Percentiles rank a stretch among this genome's conserved stretches.
Conservation (phyloP, 192 early-diverging fungal species). For the Coemansia sp. region DNA sequence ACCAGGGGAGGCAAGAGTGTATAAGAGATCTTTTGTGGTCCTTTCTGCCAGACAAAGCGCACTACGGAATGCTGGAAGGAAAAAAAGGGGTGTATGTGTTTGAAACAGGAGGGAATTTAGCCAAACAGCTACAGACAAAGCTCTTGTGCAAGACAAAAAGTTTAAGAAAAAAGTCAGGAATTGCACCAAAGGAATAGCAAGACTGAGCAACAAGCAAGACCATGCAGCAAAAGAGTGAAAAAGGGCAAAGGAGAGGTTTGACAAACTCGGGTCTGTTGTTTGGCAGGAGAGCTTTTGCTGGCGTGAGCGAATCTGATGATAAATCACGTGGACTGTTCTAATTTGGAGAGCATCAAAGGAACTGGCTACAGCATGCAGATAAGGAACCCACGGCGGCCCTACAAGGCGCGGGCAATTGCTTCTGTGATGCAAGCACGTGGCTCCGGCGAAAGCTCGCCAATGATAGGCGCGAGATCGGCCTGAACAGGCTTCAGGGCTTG, state of each 20-base stretch:
- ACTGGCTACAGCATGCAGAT: not conserved
- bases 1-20: not conserved
- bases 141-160: not conserved
- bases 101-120: not conserved
- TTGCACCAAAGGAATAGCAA: not conserved
- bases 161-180: slow-evolving; percentile 6
- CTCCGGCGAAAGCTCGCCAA: slow-evolving; percentile 24
- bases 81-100: not conserved
- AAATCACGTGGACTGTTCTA: slow-evolving; percentile 4
- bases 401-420: slow-evolving; percentile 4
- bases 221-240: not conserved
- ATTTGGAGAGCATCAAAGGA: not conserved
- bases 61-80: not conserved
- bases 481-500: slow-evolving; percentile 34
- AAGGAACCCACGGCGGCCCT: not conserved
- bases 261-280: no score
- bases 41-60: not conserved
- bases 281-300: no score
- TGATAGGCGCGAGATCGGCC: slow-evolving; percentile 8
- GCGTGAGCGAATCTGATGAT: no score
- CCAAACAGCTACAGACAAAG: not conserved
- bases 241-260: not conserved
- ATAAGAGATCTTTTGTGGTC: not conserved
- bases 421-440: slow-evolving; percentile 19
- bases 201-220: not conserved